Evolutionary conservation across 1,284 basidiomycete species (phyloP), one percentile per base, ranked within the genome.

Genomic region (Schizophyllum commune): DNA sequence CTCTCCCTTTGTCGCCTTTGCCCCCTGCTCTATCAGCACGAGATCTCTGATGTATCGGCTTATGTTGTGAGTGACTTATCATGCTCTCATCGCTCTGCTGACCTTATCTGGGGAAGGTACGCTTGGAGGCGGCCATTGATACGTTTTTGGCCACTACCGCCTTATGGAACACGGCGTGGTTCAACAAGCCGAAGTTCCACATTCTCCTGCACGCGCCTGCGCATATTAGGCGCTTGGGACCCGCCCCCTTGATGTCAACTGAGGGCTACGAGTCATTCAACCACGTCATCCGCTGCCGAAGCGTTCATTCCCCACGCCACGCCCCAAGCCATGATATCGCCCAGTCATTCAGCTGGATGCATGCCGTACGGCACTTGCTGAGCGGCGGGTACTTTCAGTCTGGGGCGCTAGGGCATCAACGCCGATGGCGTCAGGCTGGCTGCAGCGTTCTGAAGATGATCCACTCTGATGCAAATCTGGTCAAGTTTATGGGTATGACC

Each of bases 1-100:
- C 21, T 67, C 0, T 64, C 71, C 1, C 56, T 74, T 4, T 59
- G 56, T 11, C 47, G n/a, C n/a, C n/a, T 51, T 11, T 11, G 47
- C 11, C 11, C 47, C 11, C 47, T 51, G 47, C 11, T 51, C n/a
- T 51, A 11, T n/a, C 47, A n/a, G n/a, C 47, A 11, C 11, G 47
- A 11, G 11, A 51, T 51, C 47, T n/a, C 11, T n/a, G 47, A 51
- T 11, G n/a, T n/a, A 51, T 11, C 47, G 11, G 47, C n/a, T 51
- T 51, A 51, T n/a, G 11, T 51, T 11, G 47, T 51, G 47, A 51
- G n/a, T n/a, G 47, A 51, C 47, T 51, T 51, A 11, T 51, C n/a
- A 11, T 51, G 47, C 47, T 51, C 11, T 51, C 11, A 11, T 11
- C 11, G n/a, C 11, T 51, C 11, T n/a, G n/a, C 47, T 51, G n/a